Base-by-base conservation (phyloP, 2,329 filamentous ascomycete genomes). In the Trichoderma pleuroti region DNA sequence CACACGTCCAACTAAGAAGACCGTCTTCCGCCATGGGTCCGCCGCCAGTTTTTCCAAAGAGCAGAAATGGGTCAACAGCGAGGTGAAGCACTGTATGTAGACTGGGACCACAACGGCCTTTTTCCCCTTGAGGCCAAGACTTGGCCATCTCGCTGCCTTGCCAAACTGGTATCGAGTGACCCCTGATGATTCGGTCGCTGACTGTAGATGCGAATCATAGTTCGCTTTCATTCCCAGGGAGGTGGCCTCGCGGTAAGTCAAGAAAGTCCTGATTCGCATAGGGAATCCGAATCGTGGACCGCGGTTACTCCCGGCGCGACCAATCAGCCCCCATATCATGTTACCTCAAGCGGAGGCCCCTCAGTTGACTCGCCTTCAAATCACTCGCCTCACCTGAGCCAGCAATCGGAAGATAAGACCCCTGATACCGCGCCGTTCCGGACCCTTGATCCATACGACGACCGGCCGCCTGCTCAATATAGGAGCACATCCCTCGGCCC, bases 61-160 rank as follows among this genome's bases (percentile, higher is more conserved):
- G 65, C 80, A 82, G 72, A 76, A 78, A 69, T 81, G 80, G 81
- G 80, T 81, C 9, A 79, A 77, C 9, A 80, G 78, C 54, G 76
- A 78, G 34, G 77, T 79, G 0, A 76, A 74, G 61, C 75, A 81
- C 36, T 81, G 81, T 82, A 70, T 68, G 80, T 74, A 64, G 24
- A n/a, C 39, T 28, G 30, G 16, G 9, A 14, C n/a, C 18, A 18
- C 39, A 32, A 21, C 36, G 14, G n/a, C n/a, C 21, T 11, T 30
- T 5, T 9, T 9, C 4, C 24, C 26, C 28, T 34, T 26, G 34
- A 26, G 26, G 34, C 54, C 11, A 28, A 11, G n/a, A 5, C 26
- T 62, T 46, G 42, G 42, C 26, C 36, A 16, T 9, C 54, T 56
- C 39, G 9, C 21, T 28, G 14, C 26, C 4, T 59, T 10, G 36